phyloP scores from a whole-genome alignment of 192 early-diverging fungal species.

The Rhizophlyctis rosea region DNA sequence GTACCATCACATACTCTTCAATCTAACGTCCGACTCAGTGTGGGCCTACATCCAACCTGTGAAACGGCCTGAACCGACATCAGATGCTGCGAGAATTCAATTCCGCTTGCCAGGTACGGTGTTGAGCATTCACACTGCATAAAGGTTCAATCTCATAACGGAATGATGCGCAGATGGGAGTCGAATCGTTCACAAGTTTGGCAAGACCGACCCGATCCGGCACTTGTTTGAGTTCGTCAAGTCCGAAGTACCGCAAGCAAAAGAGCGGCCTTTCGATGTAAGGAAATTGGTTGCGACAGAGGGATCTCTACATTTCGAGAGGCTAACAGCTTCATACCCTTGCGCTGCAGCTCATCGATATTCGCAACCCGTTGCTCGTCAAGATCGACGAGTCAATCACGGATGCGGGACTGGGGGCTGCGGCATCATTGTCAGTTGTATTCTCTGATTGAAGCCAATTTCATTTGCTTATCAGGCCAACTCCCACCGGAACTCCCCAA shows the following conservation, averaged over 20 bases:
- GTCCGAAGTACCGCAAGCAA: conserved; percentile 60
- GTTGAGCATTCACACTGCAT: neutral
- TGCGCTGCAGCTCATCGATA: conserved; percentile 48
- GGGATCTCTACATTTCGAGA: conserved; percentile 2
- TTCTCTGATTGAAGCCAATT: too few relatives aligned
- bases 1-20: conserved; percentile 20
- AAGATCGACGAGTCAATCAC: conserved; percentile 65
- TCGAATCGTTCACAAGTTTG: conserved; percentile 73
- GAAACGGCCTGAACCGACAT: conserved; percentile 21
- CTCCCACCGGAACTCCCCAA: too few relatives aligned
- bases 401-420: conserved; percentile 48
- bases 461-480: too few relatives aligned
- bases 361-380: conserved; percentile 65
- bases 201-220: conserved; percentile 67
- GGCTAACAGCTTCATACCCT: too few relatives aligned
- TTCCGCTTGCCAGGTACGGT: conserved; percentile 65
- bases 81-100: conserved; percentile 74
- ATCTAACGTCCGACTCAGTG: conserved; percentile 18
- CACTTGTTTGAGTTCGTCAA: conserved; percentile 85
- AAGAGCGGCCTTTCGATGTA: conserved; percentile 70
- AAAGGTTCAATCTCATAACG: too few relatives aligned
- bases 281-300: neutral
- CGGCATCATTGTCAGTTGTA: conserved; percentile 18
- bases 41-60: conserved; percentile 27
- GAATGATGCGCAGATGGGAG: conserved; percentile 58